phyloP scores from a whole-genome alignment of 2,329 filamentous ascomycete species.

The Orbilia blumenaviensis region DNA sequence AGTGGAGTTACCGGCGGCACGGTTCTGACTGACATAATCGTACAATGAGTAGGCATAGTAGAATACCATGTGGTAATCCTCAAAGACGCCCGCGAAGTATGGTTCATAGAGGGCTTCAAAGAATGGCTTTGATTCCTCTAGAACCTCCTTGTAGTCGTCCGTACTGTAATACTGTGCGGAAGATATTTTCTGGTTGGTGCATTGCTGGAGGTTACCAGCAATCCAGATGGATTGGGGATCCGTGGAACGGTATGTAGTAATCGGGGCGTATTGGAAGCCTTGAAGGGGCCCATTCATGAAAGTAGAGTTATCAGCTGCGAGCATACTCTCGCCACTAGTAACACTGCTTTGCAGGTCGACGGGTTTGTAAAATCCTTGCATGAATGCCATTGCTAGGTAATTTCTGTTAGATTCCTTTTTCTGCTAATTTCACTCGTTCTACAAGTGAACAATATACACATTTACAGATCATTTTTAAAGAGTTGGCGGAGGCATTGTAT shows the following conservation, averaged over 20 bases:
- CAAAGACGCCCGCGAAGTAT: constrained; percentile 39
- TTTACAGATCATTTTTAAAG: too few relatives aligned
- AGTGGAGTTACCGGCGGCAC: constrained; percentile 21
- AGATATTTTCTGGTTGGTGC: constrained; percentile 20
- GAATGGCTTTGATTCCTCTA: constrained; percentile 22
- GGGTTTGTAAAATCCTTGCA: constrained; percentile 42
- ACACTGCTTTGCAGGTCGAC: constrained; percentile 14
- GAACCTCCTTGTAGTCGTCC: constrained; percentile 25
- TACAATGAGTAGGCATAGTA: constrained; percentile 30
- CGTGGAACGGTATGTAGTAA: constrained; percentile 30
- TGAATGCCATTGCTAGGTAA: constrained; percentile 41
- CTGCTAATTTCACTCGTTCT: neutral
- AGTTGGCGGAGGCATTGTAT: neutral
- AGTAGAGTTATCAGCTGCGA: constrained; percentile 34
- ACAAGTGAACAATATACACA: too few relatives aligned
- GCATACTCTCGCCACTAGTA: neutral
- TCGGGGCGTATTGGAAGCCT: constrained; percentile 41
- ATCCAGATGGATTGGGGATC: constrained; percentile 39
- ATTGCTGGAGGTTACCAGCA: constrained; percentile 12
- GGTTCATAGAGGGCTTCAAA: constrained; percentile 17
- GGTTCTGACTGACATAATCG: constrained; percentile 48
- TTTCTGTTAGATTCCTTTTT: constrained; percentile 1
- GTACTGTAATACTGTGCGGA: constrained; percentile 19
- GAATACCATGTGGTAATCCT: constrained; percentile 20
- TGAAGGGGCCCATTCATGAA: constrained; percentile 42